Evolutionary conservation across 495 filamentous ascomycete species (phyloP).

Genomic region (Penicillium samsonianum): DNA sequence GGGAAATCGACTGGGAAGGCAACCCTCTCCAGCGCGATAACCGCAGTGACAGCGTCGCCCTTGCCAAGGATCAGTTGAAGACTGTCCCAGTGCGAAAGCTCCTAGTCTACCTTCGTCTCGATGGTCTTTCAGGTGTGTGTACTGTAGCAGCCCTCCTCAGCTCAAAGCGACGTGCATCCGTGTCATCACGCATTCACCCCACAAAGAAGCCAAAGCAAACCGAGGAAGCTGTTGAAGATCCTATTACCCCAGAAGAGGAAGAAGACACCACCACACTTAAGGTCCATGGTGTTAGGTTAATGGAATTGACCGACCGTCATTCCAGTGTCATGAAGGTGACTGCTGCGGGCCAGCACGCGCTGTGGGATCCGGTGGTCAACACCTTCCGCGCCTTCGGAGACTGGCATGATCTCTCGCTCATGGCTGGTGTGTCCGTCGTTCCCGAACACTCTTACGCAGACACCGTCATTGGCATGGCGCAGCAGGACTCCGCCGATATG

Average conservation of each 20-base stretch:
- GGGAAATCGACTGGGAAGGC: constrained; percentile 93
- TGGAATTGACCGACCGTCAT: constrained; percentile 89
- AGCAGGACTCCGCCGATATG: constrained; percentile 71
- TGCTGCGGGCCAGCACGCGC: constrained; percentile 72
- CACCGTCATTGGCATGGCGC: constrained; percentile 65
- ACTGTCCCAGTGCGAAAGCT: constrained; percentile 46
- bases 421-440: constrained; percentile 74
- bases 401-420: constrained; percentile 80
- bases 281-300: constrained; percentile 81
- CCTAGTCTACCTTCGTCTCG: constrained; percentile 76
- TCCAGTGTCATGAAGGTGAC: constrained; percentile 95
- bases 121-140: constrained; percentile 84
- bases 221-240: constrained; percentile 35
- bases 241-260: constrained; percentile 20
- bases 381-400: constrained; percentile 87
- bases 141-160: constrained; percentile 77
- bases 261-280: constrained; percentile 59
- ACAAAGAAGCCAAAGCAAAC: constrained; percentile 34
- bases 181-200: constrained; percentile 50
- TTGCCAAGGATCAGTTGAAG: constrained; percentile 47
- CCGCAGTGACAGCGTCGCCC: constrained; percentile 37
- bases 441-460: constrained; percentile 79
- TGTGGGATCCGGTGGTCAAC: constrained; percentile 86
- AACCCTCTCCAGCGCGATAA: constrained; percentile 51
- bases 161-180: constrained; percentile 20